Conservation (phyloP, 1,284 basidiomycete genomes). For the Porodaedalea pini region DNA sequence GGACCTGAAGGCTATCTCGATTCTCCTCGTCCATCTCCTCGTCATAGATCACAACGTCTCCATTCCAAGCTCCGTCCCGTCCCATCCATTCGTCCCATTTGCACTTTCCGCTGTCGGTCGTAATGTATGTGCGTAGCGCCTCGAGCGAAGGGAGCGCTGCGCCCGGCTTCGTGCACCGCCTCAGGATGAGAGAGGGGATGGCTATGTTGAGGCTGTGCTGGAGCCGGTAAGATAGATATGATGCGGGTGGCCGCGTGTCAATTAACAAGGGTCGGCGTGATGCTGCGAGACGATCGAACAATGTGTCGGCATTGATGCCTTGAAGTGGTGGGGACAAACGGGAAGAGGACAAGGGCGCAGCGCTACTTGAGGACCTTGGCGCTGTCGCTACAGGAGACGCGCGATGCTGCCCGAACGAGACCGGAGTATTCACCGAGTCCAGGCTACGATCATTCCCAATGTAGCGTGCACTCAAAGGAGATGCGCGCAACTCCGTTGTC, state of each 20-base stretch:
- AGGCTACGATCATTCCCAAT: slow-evolving; percentile 21
- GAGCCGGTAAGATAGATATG: slow-evolving; percentile 63
- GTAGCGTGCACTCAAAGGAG: slow-evolving; percentile 32
- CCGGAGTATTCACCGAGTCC: slow-evolving; percentile 25
- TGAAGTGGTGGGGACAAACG: slow-evolving; percentile 30
- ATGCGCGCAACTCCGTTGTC: slow-evolving; percentile 34
- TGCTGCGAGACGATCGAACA: slow-evolving; percentile 48
- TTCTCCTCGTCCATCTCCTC: slow-evolving; percentile 69
- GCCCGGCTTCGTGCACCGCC: slow-evolving; percentile 70
- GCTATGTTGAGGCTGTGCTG: slow-evolving; percentile 72
- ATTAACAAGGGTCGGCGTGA: slow-evolving; percentile 64
- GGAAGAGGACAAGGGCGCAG: slow-evolving; percentile 17
- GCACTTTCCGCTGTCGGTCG: slow-evolving; percentile 64
- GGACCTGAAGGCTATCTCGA: slow-evolving; percentile 48
- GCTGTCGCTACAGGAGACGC: not conserved
- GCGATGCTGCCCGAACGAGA: slow-evolving; percentile 21
- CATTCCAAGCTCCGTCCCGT: slow-evolving; percentile 56
- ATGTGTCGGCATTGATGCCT: slow-evolving; percentile 44
- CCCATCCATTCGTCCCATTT: slow-evolving; percentile 50
- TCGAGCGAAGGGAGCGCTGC: slow-evolving; percentile 61
- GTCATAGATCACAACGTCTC: slow-evolving; percentile 69
- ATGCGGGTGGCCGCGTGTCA: slow-evolving; percentile 70
- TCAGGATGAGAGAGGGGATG: slow-evolving; percentile 82
- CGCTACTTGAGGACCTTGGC: slow-evolving; percentile 4
- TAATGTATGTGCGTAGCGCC: slow-evolving; percentile 71